Percentiles rank a stretch among this genome's conserved stretches.
phyloP scores from a whole-genome alignment of 208 protist genomes.

The Borovskyia barvae region DNA sequence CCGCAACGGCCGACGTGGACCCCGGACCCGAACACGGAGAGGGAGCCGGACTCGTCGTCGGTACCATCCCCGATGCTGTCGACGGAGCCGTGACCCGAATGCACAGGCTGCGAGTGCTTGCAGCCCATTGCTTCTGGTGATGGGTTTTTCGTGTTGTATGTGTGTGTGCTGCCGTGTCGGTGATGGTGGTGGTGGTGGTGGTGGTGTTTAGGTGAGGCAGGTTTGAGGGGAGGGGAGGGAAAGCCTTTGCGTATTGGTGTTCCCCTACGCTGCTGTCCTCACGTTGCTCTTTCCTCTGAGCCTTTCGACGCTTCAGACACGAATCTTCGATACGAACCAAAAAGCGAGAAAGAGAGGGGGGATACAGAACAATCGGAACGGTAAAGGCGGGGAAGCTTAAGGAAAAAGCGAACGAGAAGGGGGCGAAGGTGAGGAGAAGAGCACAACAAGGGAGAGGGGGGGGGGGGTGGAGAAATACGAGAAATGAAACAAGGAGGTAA shows the following conservation, averaged over 20 bases:
- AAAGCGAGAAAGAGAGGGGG: background rate
- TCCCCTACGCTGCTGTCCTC: no score
- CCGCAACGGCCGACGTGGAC: conserved; percentile 80
- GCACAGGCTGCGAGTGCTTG: conserved; percentile 14
- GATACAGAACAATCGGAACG: background rate
- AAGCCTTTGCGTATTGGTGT: no score
- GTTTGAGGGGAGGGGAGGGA: no score
- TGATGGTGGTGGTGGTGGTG: background rate
- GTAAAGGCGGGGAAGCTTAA: background rate
- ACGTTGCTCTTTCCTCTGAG: no score
- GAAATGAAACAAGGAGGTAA: background rate
- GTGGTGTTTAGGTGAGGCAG: no score
- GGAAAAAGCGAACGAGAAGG: background rate
- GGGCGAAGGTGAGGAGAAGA: background rate
- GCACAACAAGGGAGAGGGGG: background rate
- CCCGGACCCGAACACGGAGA: conserved; percentile 64
- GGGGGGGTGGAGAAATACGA: background rate
- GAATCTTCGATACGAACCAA: no score
- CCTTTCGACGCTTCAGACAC: no score
- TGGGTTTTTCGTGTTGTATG: no score
- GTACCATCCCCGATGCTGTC: conserved; percentile 4
- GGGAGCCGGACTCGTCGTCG: conserved; percentile 10
- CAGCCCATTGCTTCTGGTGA: conserved; percentile 24
- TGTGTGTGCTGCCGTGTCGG: conserved; percentile 1
- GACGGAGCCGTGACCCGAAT: background rate